A percentile compares a stretch with the other conserved stretches of the same genome.
These are phyloP conservation scores for Spencermartinsiella europaea DNA, from an alignment of 805 yeast species.

Conservation along the genomic window DNA sequence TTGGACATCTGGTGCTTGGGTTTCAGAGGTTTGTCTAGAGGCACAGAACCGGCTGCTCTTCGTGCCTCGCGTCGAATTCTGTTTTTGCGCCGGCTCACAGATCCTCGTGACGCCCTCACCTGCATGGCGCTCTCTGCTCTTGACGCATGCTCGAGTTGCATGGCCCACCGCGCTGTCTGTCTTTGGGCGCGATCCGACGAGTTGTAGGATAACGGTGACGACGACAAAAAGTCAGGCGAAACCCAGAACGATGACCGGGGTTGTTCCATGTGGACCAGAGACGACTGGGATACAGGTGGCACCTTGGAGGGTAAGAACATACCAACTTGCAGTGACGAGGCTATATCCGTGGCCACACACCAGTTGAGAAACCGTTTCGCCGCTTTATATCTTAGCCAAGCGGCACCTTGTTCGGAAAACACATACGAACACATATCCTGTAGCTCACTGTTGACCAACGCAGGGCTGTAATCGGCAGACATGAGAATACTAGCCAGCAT, in stretches of 20 bases:
- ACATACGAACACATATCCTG: constrained; percentile 16
- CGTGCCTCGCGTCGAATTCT: constrained; percentile 5
- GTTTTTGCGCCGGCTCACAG: constrained; percentile 7
- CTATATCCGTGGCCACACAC: constrained; percentile 11
- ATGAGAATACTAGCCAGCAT: constrained; percentile 25
- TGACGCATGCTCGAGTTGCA: constrained; percentile 23
- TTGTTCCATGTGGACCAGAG: background rate
- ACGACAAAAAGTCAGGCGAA: background rate
- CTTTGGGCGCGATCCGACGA: constrained; percentile 15
- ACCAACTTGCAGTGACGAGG: constrained; percentile 2
- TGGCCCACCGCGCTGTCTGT: constrained; percentile 25
- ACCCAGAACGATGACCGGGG: background rate
- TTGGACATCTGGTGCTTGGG: constrained; percentile 8
- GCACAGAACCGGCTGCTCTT: background rate
- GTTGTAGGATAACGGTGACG: background rate
- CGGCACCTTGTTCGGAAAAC: constrained; percentile 25
- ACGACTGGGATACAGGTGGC: background rate
- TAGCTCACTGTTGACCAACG: constrained; percentile 19
- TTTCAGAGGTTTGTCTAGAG: background rate
- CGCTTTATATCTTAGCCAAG: constrained; percentile 24
- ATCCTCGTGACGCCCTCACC: constrained; percentile 8
- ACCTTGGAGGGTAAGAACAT: background rate
- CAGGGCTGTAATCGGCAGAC: constrained; percentile 20
- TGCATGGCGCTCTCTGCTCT: constrained; percentile 17
- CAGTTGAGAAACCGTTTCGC: constrained; percentile 23